These are phyloP conservation scores for Linnemannia zychae DNA, from an alignment of 192 early-diverging fungal species.

Conservation along the genomic window DNA sequence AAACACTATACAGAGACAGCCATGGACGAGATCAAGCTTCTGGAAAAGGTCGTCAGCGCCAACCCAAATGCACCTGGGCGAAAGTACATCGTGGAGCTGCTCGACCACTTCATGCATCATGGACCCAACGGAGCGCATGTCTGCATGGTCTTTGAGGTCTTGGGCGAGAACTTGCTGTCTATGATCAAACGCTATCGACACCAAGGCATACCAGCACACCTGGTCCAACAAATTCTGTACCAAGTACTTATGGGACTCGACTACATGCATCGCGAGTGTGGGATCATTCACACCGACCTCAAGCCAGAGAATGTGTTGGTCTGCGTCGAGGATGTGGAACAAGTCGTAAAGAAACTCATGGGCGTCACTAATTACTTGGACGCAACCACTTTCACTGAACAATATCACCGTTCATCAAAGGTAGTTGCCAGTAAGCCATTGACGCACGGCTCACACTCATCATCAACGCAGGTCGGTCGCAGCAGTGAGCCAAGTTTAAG, in stretches of 20 bases:
- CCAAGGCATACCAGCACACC: constrained; percentile 84
- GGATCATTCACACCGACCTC: constrained; percentile 98
- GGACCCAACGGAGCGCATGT: constrained; percentile 95
- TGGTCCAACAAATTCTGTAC: constrained; percentile 92
- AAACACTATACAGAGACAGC: constrained; percentile 96
- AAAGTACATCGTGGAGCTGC: constrained; percentile 84
- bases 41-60: constrained; percentile 82
- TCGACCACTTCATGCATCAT: constrained; percentile 92
- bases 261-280: constrained; percentile 94
- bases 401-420: constrained; percentile 10
- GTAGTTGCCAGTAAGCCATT: constrained; percentile 41
- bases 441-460: constrained; percentile 19
- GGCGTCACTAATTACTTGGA: constrained; percentile 53
- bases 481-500: background rate
- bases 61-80: constrained; percentile 70
- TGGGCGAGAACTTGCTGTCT: constrained; percentile 94
- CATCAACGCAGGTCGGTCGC: background rate
- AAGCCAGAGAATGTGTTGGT: constrained; percentile 98
- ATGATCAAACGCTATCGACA: constrained; percentile 88
- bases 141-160: constrained; percentile 97
- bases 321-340: constrained; percentile 90
- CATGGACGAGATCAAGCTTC: constrained; percentile 94
- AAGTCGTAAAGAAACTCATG: constrained; percentile 69
- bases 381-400: background rate
- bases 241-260: constrained; percentile 94